phyloP scores from a whole-genome alignment of 176 grass and related monocot species.

The Musa acuminata region DNA sequence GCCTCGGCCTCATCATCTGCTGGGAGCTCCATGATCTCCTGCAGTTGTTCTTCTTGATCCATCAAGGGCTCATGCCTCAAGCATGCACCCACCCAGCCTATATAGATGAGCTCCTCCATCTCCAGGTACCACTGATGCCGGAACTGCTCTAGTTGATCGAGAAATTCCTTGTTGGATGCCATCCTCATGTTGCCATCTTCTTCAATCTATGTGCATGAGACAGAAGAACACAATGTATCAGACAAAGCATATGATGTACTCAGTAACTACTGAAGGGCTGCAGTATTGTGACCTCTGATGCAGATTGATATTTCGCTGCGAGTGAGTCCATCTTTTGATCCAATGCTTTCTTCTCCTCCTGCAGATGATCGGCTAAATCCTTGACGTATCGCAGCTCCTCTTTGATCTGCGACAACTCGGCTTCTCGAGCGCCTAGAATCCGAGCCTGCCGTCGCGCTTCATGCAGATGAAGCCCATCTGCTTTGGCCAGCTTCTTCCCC shows the following conservation, averaged over 20 bases:
- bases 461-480: slow-evolving; percentile 22
- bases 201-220: neutral
- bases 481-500: slow-evolving; percentile 33
- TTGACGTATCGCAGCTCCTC: slow-evolving; percentile 34
- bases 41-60: neutral
- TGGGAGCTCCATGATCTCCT: slow-evolving; percentile 13
- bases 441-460: slow-evolving; percentile 25
- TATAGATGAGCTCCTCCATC: slow-evolving; percentile 84
- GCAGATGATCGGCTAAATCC: slow-evolving; percentile 33
- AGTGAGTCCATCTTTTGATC: slow-evolving; percentile 16
- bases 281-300: slow-evolving; percentile 11
- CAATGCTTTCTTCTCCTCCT: slow-evolving; percentile 32
- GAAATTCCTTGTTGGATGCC: slow-evolving; percentile 34
- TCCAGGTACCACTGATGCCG: slow-evolving; percentile 55
- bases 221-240: neutral
- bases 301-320: neutral
- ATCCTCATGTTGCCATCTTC: slow-evolving; percentile 31
- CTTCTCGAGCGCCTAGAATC: slow-evolving; percentile 35
- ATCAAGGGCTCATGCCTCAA: slow-evolving; percentile 37
- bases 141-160: slow-evolving; percentile 39
- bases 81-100: slow-evolving; percentile 70
- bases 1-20: slow-evolving; percentile 30
- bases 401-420: slow-evolving; percentile 26
- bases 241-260: no score
- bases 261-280: no score